Base-by-base conservation (phyloP, 2,329 filamentous ascomycete genomes). In the Botrytis deweyae region DNA sequence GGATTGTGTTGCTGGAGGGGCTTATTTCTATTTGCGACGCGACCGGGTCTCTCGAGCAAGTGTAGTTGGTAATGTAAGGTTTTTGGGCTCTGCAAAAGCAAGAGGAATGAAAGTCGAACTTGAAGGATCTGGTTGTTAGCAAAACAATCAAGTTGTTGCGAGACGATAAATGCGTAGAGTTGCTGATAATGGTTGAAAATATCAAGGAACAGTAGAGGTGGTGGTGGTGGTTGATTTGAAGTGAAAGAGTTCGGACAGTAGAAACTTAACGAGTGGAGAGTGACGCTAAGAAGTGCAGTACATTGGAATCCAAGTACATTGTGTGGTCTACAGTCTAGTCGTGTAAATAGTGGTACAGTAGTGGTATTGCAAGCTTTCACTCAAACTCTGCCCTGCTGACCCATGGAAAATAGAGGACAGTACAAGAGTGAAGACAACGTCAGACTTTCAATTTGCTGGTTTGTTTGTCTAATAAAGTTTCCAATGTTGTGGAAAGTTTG, bases 11-110 rank as follows among this genome's bases (percentile, higher is more conserved):
- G 29, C 55, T 55, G 55, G 69, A 71, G 69, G 63, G 70, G 70
- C 29, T 66, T 72, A 67, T 44, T 66, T 42, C 59, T 63, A 64
- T 25, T 58, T 72, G 70, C 70, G 62, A 72, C 33, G 52, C 70
- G 70, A 72, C 70, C 63, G 9, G 40, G 40, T 72, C 36, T 61
- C 33, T 65, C 36, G 18, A 58, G 70, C 52, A 59, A 49, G 63
- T 67, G 29, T 20, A 52, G 58, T 42, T 22, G 38, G 40, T 36
- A 58, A 10, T 22, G 62, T 38, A 59, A 40, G 16, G 9, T 6
- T 44, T 44, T 58, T 12, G 52, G 61, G 42, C 58, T 55, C 62
- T 46, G 63, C 52, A 33, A 68, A 33, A 72, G 69, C 59, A 36
- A 68, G 59, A 68, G 22, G 9, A 25, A 29, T 55, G 14, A 42